Evolutionary conservation across 352 stramenopile genomes (phyloP), one percentile per base, ranked within the genome.

Genomic region (Globisporangium perplexum): DNA sequence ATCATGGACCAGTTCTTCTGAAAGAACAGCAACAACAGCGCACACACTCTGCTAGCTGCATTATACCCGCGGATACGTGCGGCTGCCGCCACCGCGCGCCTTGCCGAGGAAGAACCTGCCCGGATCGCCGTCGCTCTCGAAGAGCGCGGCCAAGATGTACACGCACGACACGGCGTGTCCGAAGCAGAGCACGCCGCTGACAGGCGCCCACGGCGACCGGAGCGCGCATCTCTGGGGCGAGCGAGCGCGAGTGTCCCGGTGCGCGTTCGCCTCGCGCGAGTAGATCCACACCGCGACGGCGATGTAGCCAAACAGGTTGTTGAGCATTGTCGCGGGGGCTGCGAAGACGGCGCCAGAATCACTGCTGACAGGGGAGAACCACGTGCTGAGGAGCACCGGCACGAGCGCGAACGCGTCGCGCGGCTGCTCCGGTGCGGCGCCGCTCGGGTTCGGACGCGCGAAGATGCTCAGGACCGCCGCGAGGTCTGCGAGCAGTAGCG

Each of bases 1-100:
- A 93, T 93, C 48, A 60, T 90, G 33, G 77, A 93, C 58, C 70
- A 87, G 62, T 69, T 93, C 22, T 84, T 91, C 44, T 45, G 39
- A 45, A 68, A 77, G 47, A 51, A 74, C 22, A 71, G 83, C 20
- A 28, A 24, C 18, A 42, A 39, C 10, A 47, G 5, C 20, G 45
- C 35, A 15, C 46, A 5, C 22, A 28, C 8, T 31, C 15, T 1
- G 5, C 8, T 23, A 4, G 4, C 28, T 41, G 6, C n/a, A 17
- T 43, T 60, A 72, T 3, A 68, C 54, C 7, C 58, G 52, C 24
- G 69, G 54, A 24, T 65, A 68, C 18, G 61, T 47, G 33, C 47
- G 41, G 23, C 36, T 38, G 42, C 4, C 12, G n/a, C n/a, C n/a
- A n/a, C n/a, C n/a, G 60, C 50, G 68, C 68, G 20, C 56, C 53